Evolutionary conservation across 2,329 filamentous ascomycete genomes (phyloP).

Genomic region (Albophoma yamanashiensis): DNA sequence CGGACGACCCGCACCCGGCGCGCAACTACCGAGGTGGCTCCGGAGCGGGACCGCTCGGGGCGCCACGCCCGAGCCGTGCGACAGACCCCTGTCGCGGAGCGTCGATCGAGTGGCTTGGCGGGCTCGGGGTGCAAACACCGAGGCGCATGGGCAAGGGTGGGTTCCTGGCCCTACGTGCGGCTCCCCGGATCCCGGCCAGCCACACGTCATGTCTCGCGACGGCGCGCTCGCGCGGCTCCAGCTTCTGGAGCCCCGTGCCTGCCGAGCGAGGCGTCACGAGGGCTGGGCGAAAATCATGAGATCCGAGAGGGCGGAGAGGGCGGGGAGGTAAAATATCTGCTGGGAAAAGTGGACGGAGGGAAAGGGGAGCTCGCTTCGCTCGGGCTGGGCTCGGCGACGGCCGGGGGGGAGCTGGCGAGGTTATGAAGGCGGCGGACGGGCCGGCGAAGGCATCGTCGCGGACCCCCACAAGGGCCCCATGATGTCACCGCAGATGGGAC

Average conservation of each 20-base stretch:
- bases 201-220: neutral
- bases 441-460: neutral
- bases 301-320: neutral
- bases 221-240: neutral
- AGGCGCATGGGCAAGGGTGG: neutral
- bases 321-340: neutral
- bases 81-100: neutral
- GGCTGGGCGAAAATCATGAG: neutral
- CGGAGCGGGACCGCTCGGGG: neutral
- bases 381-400: neutral
- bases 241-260: neutral
- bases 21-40: neutral
- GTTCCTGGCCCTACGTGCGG: neutral
- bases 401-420: neutral
- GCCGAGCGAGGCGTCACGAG: neutral
- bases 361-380: neutral
- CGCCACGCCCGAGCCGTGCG: neutral
- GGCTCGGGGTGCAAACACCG: neutral
- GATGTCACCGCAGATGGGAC: neutral
- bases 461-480: neutral
- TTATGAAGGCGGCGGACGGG: neutral
- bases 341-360: neutral
- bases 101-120: neutral
- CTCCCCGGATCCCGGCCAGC: neutral
- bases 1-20: neutral